Conservation (phyloP, 805 yeast genomes). For the Kodamaea restingae region DNA sequence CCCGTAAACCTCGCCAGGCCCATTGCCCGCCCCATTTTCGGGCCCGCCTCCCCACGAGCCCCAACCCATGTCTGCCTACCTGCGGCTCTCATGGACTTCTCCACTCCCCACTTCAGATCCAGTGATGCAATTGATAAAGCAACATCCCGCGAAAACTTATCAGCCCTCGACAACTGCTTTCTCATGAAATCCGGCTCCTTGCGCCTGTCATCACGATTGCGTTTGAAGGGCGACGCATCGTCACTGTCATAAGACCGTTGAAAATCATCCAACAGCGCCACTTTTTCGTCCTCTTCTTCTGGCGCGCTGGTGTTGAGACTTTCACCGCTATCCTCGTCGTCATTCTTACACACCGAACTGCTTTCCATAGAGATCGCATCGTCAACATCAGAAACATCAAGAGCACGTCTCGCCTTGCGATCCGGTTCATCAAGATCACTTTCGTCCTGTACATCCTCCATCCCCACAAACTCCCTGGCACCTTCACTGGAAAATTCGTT, state of each 20-base stretch:
- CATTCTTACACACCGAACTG: conserved; percentile 10
- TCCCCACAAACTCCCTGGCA: conserved; percentile 13
- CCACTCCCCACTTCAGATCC: neutral
- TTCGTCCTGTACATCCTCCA: conserved; percentile 14
- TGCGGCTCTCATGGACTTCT: neutral
- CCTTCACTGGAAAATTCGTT: conserved; percentile 3
- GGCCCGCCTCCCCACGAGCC: neutral
- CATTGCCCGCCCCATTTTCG: neutral
- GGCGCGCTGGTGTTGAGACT: conserved; percentile 3
- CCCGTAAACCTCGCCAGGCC: conserved; percentile 4
- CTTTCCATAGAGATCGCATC: conserved; percentile 23
- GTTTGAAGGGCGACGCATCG: conserved; percentile 6
- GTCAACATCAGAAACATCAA: conserved; percentile 21
- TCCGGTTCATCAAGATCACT: conserved; percentile 23
- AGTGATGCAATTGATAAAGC: neutral
- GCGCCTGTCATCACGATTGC: conserved; percentile 2
- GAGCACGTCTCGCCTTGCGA: conserved; percentile 14
- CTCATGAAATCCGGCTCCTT: conserved; percentile 2
- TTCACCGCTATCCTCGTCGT: conserved; percentile 9
- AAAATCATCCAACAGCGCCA: neutral
- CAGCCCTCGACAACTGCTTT: conserved; percentile 3
- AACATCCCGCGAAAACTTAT: conserved; percentile 9
- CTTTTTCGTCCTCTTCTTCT: conserved; percentile 6
- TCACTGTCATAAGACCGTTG: conserved; percentile 2
- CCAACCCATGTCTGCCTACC: neutral